Conservation (phyloP, 192 early-diverging fungal genomes). For the Coemansia sp. region DNA sequence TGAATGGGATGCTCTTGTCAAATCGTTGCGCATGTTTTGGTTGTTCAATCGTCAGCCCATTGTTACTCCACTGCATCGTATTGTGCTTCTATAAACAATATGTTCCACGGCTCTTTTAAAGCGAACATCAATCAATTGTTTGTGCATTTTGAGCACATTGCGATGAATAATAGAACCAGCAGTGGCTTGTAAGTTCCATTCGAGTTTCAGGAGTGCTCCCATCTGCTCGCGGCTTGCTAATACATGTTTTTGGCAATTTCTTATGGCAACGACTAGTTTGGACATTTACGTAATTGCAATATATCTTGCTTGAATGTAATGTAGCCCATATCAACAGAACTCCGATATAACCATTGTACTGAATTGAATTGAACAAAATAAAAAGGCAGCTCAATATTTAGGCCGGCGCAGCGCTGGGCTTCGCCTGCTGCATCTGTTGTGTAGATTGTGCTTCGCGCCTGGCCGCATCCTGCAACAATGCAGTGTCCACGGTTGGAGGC, state of each 20-base stretch:
- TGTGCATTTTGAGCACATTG: not conserved
- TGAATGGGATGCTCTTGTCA: not conserved
- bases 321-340: too few relatives aligned
- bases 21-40: not conserved
- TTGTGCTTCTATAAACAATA: not conserved
- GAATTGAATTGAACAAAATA: not conserved
- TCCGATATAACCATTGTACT: too few relatives aligned
- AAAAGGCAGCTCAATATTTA: constrained; percentile 4
- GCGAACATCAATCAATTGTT: not conserved
- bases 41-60: not conserved
- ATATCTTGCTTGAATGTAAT: too few relatives aligned
- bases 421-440: constrained; percentile 36
- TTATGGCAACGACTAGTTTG: too few relatives aligned
- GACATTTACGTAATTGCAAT: too few relatives aligned
- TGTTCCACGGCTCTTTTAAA: not conserved
- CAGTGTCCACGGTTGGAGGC: constrained; percentile 85
- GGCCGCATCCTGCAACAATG: constrained; percentile 94
- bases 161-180: too few relatives aligned
- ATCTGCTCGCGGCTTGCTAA: too few relatives aligned
- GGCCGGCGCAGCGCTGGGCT: constrained; percentile 23
- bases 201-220: too few relatives aligned
- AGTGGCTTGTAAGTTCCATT: too few relatives aligned
- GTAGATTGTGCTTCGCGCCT: constrained; percentile 77
- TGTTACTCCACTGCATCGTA: too few relatives aligned
- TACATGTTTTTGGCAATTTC: too few relatives aligned